A percentile compares a stretch with the other conserved stretches of the same genome.
Evolutionary conservation across 805 yeast genomes (phyloP).

Genomic region (Yamadazyma tumulicola): DNA sequence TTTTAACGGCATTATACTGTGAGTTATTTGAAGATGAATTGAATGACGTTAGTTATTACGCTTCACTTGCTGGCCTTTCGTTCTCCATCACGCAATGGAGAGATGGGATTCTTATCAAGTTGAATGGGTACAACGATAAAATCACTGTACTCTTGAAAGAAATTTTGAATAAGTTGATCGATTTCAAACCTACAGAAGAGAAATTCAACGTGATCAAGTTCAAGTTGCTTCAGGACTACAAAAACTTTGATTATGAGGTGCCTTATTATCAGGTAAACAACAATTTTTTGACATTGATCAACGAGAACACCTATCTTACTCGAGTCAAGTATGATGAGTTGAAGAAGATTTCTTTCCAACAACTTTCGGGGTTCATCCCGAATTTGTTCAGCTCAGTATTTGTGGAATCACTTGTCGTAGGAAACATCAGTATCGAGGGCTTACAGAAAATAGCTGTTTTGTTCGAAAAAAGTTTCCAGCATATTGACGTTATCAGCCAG

Average conservation of each 20-base stretch:
- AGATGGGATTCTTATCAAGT: constrained; percentile 66
- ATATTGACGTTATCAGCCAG: constrained; percentile 25
- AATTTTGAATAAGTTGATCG: constrained; percentile 51
- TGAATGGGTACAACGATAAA: constrained; percentile 84
- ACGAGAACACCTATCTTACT: constrained; percentile 66
- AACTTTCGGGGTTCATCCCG: constrained; percentile 49
- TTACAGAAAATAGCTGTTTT: constrained; percentile 22
- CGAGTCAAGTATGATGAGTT: constrained; percentile 57
- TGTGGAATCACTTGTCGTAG: constrained; percentile 71
- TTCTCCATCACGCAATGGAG: constrained; percentile 56
- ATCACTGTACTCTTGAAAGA: constrained; percentile 58
- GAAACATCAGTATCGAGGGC: constrained; percentile 57
- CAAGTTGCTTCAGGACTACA: constrained; percentile 56
- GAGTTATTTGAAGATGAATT: constrained; percentile 75
- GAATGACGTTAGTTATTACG: constrained; percentile 76
- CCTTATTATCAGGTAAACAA: constrained; percentile 79
- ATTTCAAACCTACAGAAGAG: constrained; percentile 48
- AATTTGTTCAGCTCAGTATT: constrained; percentile 47
- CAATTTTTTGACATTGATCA: constrained; percentile 58
- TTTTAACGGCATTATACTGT: constrained; percentile 58
- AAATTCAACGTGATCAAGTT: constrained; percentile 69
- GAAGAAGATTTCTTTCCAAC: constrained; percentile 41
- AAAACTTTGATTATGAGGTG: constrained; percentile 65
- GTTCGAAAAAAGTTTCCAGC: constrained; percentile 22
- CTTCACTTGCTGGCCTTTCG: constrained; percentile 73